Base-by-base conservation (phyloP, 306 rosid species). In the Betula pendula region DNA sequence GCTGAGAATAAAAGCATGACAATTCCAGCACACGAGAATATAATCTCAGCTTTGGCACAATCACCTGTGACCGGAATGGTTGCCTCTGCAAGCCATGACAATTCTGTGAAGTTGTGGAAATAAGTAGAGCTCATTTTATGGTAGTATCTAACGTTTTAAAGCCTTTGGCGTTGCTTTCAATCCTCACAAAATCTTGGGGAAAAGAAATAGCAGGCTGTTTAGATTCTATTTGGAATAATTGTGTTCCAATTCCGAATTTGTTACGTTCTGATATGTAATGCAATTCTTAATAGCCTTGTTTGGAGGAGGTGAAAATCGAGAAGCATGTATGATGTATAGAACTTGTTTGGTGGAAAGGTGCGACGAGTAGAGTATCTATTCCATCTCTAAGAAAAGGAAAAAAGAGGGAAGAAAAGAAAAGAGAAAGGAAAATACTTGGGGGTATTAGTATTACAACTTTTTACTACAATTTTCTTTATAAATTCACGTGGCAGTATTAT, bases 1-100 rank as follows among this genome's bases (percentile, higher is more conserved):
- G 84, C 86, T 8, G 88, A 84, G 56, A 84, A 87, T 74, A 87
- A 76, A 73, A 84, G 79, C 84, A 81, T 87, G 88, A 81, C 86
- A 49, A 81, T 84, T 70, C 0, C 75, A 27, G 86, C 86, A 6
- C 86, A 87, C 25, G 86, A 84, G 53, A 84, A 74, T 73, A 71
- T 84, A 72, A 73, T 87, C 3, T 87, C 90, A 55, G 78, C 84
- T 70, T 66, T 87, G 84, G 88, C 86, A 68, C 83, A 79, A 31
- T 81, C 88, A 49, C 74, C 88, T 73, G 74, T 69, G 50, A 81
- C 88, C 17, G 86, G 86, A 79, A 87, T 84, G 88, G 86, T 87
- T 76, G 90, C 88, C 29, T 87, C 90, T 63, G 88, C 90, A 14
- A 84, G 90, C 70, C 87, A 80, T 71, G 90, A 87, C 81, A 45